Conservation (phyloP, 768 basidiomycete genomes). For the Calocybe cyanea region DNA sequence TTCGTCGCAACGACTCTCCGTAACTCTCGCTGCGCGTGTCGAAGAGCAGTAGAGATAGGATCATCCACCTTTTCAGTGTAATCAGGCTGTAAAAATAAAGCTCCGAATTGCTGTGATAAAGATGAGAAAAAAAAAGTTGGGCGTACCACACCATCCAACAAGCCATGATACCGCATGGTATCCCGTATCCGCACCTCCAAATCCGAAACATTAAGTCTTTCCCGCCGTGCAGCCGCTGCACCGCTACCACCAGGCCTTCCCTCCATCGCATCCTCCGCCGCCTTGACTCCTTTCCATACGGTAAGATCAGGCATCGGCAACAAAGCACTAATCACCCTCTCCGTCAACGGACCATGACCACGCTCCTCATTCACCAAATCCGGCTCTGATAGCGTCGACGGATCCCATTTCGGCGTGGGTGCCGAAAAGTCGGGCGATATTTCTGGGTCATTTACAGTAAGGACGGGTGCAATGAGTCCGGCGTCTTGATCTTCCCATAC, state of each 20-base stretch:
- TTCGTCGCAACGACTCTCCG: slow-evolving; percentile 75
- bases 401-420: slow-evolving; percentile 75
- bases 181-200: slow-evolving; percentile 72
- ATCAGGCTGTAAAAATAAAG: slow-evolving; percentile 54
- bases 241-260: slow-evolving; percentile 77
- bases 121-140: not conserved
- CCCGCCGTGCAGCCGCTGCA: slow-evolving; percentile 68
- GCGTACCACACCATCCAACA: slow-evolving; percentile 69
- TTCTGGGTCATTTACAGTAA: slow-evolving; percentile 25
- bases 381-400: slow-evolving; percentile 71
- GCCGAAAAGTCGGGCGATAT: slow-evolving; percentile 37
- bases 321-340: slow-evolving; percentile 74
- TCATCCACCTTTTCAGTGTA: slow-evolving; percentile 84
- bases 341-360: slow-evolving; percentile 85
- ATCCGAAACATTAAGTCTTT: slow-evolving; percentile 76
- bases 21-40: slow-evolving; percentile 82
- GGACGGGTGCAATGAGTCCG: slow-evolving; percentile 27
- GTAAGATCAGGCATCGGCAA: slow-evolving; percentile 63
- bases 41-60: slow-evolving; percentile 86
- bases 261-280: slow-evolving; percentile 82
- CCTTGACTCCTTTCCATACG: slow-evolving; percentile 76
- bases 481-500: slow-evolving; percentile 93
- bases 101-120: slow-evolving; percentile 1
- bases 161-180: slow-evolving; percentile 73
- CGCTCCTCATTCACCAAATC: slow-evolving; percentile 70